phyloP scores from a whole-genome alignment of 192 early-diverging fungal genomes.

The Coemansia sp. region DNA sequence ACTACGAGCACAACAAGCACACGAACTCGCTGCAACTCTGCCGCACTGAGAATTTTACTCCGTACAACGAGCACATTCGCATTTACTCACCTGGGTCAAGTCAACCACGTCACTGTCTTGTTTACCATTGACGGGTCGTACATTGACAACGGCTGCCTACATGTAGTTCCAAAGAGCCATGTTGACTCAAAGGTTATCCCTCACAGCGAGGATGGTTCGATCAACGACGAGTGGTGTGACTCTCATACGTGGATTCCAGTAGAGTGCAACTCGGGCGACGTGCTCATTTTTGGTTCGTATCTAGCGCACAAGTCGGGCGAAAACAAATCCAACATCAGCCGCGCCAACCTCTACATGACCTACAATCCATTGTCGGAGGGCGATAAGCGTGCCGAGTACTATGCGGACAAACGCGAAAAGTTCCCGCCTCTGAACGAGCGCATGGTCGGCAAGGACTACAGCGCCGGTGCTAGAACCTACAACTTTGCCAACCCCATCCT shows the following conservation, averaged over 20 bases:
- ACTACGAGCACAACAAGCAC: slow-evolving; percentile 61
- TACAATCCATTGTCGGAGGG: slow-evolving; percentile 63
- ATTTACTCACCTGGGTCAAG: slow-evolving; percentile 63
- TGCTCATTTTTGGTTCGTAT: slow-evolving; percentile 67
- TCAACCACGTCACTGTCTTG: slow-evolving; percentile 61
- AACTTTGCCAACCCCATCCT: slow-evolving; percentile 67
- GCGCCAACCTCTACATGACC: slow-evolving; percentile 65
- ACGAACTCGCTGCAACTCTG: slow-evolving; percentile 60
- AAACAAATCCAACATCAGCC: slow-evolving; percentile 57
- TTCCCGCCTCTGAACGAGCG: slow-evolving; percentile 66
- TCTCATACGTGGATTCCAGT: slow-evolving; percentile 61
- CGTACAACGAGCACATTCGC: slow-evolving; percentile 59
- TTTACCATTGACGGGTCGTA: slow-evolving; percentile 64
- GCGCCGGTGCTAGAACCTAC: slow-evolving; percentile 61
- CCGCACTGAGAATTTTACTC: slow-evolving; percentile 68
- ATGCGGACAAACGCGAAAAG: slow-evolving; percentile 60
- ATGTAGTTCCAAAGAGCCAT: slow-evolving; percentile 63
- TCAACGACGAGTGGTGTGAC: slow-evolving; percentile 58
- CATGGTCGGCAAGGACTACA: slow-evolving; percentile 58
- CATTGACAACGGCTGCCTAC: slow-evolving; percentile 62
- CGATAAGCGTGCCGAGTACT: slow-evolving; percentile 64
- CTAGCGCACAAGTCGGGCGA: slow-evolving; percentile 61
- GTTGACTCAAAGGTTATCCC: slow-evolving; percentile 41
- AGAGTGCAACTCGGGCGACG: slow-evolving; percentile 61
- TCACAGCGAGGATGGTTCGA: slow-evolving; percentile 56